Evolutionary conservation across 345 rosid genomes (phyloP), one percentile per base, ranked within the genome.

Genomic region (Salix exigua): DNA sequence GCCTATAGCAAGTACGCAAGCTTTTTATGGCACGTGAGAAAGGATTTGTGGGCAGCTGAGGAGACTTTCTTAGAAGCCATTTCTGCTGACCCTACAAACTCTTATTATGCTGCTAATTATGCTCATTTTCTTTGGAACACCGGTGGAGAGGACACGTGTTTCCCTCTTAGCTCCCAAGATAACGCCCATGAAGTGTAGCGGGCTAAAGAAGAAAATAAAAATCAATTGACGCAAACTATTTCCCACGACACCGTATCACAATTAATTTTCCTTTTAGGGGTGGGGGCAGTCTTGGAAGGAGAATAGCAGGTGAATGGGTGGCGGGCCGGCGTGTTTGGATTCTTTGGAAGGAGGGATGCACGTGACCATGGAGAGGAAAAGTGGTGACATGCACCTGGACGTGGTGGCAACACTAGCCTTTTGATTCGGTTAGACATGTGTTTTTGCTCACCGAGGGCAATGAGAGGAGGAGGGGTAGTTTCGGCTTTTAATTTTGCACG

Each of bases 51-150:
- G 96, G 98, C 94, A n/a, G 99, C 99, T 0, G 98, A 93, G 79
- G 99, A 96, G 82, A 89, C 89, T 11, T 96, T 85, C 86, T 76
- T 91, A 80, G 94, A 88, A 84, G 98, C 99, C 64, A 96, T 92
- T 40, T 80, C 92, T 58, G 94, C 85, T 0, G 98, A 93, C 58
- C 98, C 99, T 0, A 73, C 81, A 53, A 93, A 92, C 87, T 81
- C 98, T 17, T 81, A 70, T 63, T 78, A 93, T 62, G 92, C 99
- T 0, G 94, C 94, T 30, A 86, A 85, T 75, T 96, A 96, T 77
- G 99, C 99, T 17, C 82, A 92, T 84, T 96, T 96, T 81, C 88
- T 96, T 31, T 96, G 99, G 99, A 96, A 89, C 50, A 96, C 97
- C 0, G 99, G 98, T 1, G 98, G 94, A 6, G 97, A 96, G 7